A percentile compares a stretch with the other conserved stretches of the same genome.
Conservation (phyloP, 106 monocot species). For the Dendrobium nobile region DNA sequence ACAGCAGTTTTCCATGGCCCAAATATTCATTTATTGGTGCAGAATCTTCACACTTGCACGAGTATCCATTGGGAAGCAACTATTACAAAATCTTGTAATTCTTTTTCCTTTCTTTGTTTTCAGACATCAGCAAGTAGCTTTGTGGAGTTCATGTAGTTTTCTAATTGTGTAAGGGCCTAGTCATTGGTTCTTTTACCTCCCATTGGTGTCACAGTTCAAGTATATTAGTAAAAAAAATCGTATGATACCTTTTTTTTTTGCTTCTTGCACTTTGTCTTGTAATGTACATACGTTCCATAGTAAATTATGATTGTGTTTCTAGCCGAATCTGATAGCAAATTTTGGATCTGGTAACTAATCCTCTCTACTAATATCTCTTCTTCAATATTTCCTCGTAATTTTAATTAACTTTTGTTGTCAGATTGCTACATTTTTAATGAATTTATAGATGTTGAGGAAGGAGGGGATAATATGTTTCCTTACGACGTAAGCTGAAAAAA, state of each 20-base stretch:
- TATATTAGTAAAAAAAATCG: neutral
- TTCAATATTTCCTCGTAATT: neutral
- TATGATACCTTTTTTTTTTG: neutral
- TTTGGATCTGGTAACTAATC: neutral
- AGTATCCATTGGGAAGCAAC: no score
- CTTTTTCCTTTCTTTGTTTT: no score
- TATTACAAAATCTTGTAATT: no score
- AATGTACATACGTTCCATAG: neutral
- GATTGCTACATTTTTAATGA: slow-evolving; percentile 77
- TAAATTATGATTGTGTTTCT: neutral
- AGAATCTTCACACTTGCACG: no score
- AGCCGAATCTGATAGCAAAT: neutral
- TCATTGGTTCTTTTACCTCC: no score
- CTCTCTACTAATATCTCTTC: neutral
- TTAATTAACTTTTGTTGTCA: slow-evolving; percentile 17
- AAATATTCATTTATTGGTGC: no score
- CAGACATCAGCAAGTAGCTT: no score
- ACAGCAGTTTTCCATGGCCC: no score
- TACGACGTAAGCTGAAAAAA: slow-evolving; percentile 39
- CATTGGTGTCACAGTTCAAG: neutral
- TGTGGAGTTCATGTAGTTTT: no score
- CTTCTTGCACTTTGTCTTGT: neutral
- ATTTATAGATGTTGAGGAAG: slow-evolving; percentile 79
- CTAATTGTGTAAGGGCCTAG: no score
- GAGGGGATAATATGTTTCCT: slow-evolving; percentile 90